Conservation (phyloP, 1,139 yeast species). For the Suhomyces maxii region DNA sequence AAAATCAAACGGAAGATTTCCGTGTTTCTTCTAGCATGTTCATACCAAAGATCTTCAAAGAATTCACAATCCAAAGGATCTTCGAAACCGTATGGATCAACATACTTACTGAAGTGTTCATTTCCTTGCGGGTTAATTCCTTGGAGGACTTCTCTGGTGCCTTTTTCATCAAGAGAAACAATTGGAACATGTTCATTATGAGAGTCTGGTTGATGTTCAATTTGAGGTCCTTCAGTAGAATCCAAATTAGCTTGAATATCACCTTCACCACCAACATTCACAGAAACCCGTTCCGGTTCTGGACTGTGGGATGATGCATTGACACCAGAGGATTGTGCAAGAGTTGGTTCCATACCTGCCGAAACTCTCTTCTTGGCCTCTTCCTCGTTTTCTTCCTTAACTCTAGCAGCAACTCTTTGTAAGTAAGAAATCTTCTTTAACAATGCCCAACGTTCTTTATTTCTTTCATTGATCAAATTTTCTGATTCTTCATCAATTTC, state of each 20-base stretch:
- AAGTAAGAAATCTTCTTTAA: conserved; percentile 68
- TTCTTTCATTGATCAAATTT: conserved; percentile 41
- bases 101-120: conserved; percentile 44
- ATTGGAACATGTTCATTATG: conserved; percentile 37
- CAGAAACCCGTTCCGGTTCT: conserved; percentile 15
- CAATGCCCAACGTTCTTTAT: conserved; percentile 65
- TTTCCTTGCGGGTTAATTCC: conserved; percentile 33
- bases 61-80: conserved; percentile 83
- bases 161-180: conserved; percentile 47
- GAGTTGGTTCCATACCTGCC: conserved; percentile 32
- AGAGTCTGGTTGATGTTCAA: conserved; percentile 1
- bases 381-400: conserved; percentile 31
- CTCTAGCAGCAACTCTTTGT: conserved; percentile 58
- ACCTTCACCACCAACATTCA: conserved; percentile 18
- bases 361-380: conserved; percentile 34
- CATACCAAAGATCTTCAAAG: conserved; percentile 86
- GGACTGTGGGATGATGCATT: conserved; percentile 7
- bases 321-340: conserved; percentile 4
- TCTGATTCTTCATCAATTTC: conserved; percentile 46
- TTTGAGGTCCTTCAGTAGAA: conserved; percentile 2
- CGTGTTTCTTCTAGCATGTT: conserved; percentile 83
- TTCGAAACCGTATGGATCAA: conserved; percentile 84
- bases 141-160: conserved; percentile 45
- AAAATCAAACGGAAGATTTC: conserved; percentile 79
- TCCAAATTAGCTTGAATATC: conserved; percentile 8